A percentile compares a stretch with the other conserved stretches of the same genome.
phyloP scores from a whole-genome alignment of 495 filamentous ascomycete genomes.

The Podospora conica region DNA sequence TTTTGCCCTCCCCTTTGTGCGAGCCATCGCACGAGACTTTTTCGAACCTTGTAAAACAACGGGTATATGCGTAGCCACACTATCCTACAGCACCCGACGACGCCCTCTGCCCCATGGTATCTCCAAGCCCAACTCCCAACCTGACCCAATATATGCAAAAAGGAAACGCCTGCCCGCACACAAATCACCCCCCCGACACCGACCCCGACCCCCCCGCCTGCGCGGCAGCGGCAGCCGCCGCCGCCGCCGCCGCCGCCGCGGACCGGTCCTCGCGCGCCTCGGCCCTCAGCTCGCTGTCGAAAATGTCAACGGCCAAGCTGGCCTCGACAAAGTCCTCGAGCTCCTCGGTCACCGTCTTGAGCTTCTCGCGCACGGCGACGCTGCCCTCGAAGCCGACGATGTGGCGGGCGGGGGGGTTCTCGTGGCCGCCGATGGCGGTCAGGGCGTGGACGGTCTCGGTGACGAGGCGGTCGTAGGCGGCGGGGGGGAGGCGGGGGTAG shows the following conservation, averaged over 20 bases:
- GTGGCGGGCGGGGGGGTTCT: conserved; percentile 90
- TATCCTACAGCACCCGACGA: background rate
- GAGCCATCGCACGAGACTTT: background rate
- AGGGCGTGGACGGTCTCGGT: conserved; percentile 89
- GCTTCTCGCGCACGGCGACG: conserved; percentile 84
- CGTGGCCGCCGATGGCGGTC: conserved; percentile 85
- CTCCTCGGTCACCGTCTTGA: conserved; percentile 94
- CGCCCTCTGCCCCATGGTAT: background rate
- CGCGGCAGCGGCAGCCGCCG: background rate
- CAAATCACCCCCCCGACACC: background rate
- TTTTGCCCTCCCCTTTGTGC: background rate
- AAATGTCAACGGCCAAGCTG: conserved; percentile 77
- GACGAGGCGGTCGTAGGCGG: conserved; percentile 63
- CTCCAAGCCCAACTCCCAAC: background rate
- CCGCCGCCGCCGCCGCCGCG: conserved; percentile 13
- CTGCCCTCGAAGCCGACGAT: conserved; percentile 91
- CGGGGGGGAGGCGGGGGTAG: conserved; percentile 61
- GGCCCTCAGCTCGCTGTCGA: conserved; percentile 44
- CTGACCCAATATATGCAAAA: background rate
- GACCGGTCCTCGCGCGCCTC: conserved; percentile 38
- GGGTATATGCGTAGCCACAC: background rate
- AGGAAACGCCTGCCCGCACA: background rate
- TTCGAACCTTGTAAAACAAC: no score
- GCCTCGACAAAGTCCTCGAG: conserved; percentile 92
- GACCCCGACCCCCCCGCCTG: conserved; percentile 4